phyloP scores from a whole-genome alignment of 2,329 filamentous ascomycete genomes.

The Lizonia empirigonia region DNA sequence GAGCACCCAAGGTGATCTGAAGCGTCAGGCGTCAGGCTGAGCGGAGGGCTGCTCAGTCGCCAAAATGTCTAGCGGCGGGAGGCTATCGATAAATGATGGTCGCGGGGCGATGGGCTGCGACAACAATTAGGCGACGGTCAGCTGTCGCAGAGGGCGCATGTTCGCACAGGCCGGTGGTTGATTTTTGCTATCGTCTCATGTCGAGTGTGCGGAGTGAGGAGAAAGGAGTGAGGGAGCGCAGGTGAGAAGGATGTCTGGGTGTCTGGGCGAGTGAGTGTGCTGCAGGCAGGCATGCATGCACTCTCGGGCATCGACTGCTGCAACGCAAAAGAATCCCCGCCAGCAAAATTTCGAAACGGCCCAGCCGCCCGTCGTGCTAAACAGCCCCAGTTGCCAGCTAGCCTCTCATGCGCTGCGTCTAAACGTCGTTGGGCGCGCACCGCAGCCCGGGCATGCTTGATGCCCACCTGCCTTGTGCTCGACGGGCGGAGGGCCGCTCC shows the following conservation, averaged over 20 bases:
- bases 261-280: conserved; percentile 19
- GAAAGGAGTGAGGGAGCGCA: conserved; percentile 7
- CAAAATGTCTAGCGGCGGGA: conserved; percentile 28
- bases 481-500: neutral
- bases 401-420: conserved; percentile 32
- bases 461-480: conserved; percentile 11
- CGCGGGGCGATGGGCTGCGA: conserved; percentile 23
- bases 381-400: conserved; percentile 19
- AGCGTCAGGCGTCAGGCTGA: conserved; percentile 11
- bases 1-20: conserved; percentile 3
- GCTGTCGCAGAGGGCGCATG: conserved; percentile 18
- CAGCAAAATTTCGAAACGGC: conserved; percentile 36
- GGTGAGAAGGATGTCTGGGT: conserved; percentile 19
- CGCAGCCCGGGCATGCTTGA: conserved; percentile 10
- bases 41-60: conserved; percentile 15
- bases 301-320: conserved; percentile 30
- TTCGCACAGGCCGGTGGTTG: conserved; percentile 3
- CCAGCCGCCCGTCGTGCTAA: conserved; percentile 25
- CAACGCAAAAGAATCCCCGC: conserved; percentile 24
- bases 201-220: conserved; percentile 5
- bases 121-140: conserved; percentile 25
- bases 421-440: conserved; percentile 33
- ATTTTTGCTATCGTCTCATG: conserved; percentile 21
- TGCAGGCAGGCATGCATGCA: conserved; percentile 14
- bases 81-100: conserved; percentile 27